Evolutionary conservation across 106 monocot species (phyloP).

Genomic region (Cymbidium sinense): DNA sequence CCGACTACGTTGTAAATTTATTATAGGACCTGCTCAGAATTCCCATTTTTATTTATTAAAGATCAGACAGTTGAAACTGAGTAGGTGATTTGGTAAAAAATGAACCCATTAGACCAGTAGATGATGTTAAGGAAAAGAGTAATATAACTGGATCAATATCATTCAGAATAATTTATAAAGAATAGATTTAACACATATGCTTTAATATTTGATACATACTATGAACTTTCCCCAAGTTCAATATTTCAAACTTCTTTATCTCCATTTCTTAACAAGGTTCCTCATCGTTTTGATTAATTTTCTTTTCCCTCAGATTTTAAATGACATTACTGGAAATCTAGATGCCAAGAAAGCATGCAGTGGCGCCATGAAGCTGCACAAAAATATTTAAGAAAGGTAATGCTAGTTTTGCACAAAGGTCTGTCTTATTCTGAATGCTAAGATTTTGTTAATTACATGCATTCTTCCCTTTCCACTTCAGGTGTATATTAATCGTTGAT

Average conservation of each 20-base stretch:
- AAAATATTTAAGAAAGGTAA: slow-evolving; percentile 38
- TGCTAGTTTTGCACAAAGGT: background rate
- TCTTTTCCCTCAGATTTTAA: slow-evolving; percentile 26
- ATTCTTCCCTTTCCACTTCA: background rate
- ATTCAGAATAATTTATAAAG: background rate
- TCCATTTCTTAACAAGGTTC: background rate
- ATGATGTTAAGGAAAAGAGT: no score
- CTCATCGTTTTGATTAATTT: background rate
- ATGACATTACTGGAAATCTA: slow-evolving; percentile 37
- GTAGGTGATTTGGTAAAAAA: background rate
- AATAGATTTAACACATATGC: background rate
- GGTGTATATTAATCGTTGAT: background rate
- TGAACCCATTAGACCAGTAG: background rate
- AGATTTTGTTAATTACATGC: background rate
- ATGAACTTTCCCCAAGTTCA: background rate
- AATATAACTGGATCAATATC: background rate
- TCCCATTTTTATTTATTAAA: background rate
- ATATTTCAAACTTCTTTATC: background rate
- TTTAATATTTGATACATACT: background rate
- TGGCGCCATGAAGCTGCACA: slow-evolving; percentile 37
- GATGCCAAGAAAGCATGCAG: slow-evolving; percentile 39
- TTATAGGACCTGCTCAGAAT: background rate
- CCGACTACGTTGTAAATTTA: no score
- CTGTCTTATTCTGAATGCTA: background rate
- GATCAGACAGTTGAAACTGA: background rate